A percentile compares a stretch with the other conserved stretches of the same genome.
phyloP scores from a whole-genome alignment of 495 filamentous ascomycete species.

The Evernia prunastri region DNA sequence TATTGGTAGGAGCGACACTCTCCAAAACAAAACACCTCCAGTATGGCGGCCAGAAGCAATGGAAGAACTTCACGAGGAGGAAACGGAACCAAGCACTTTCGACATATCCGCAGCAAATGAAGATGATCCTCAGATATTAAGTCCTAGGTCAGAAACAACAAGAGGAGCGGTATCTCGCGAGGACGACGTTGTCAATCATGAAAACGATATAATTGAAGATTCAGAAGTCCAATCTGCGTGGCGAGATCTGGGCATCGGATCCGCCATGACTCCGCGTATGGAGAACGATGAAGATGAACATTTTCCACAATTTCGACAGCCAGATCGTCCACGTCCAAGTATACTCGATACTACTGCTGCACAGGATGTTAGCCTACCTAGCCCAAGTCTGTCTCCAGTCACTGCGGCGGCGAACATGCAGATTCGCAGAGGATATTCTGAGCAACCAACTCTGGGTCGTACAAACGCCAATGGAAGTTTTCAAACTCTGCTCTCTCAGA shows the following conservation, averaged over 20 bases:
- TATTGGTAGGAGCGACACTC: not conserved
- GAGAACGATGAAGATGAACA: conserved; percentile 15
- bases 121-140: conserved; percentile 21
- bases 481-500: conserved; percentile 6
- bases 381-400: conserved; percentile 89
- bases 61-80: conserved; percentile 31
- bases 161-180: conserved; percentile 2
- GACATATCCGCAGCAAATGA: conserved; percentile 6
- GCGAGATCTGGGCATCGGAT: conserved; percentile 12
- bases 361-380: conserved; percentile 88
- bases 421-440: conserved; percentile 29
- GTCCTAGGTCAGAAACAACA: conserved; percentile 23
- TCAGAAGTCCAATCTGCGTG: conserved; percentile 13
- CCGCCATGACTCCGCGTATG: conserved; percentile 17
- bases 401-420: conserved; percentile 66
- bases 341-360: conserved; percentile 57
- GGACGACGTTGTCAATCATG: conserved; percentile 1
- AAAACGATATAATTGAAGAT: conserved; percentile 13
- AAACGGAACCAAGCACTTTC: conserved; percentile 23
- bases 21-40: conserved; percentile 25
- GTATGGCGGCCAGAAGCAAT: conserved; percentile 10
- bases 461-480: conserved; percentile 7
- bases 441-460: conserved; percentile 11
- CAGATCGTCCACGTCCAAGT: conserved; percentile 33
- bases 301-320: conserved; percentile 12